phyloP scores from a whole-genome alignment of 441 rosid genomes.

The Pelargonium cotyledonis region DNA sequence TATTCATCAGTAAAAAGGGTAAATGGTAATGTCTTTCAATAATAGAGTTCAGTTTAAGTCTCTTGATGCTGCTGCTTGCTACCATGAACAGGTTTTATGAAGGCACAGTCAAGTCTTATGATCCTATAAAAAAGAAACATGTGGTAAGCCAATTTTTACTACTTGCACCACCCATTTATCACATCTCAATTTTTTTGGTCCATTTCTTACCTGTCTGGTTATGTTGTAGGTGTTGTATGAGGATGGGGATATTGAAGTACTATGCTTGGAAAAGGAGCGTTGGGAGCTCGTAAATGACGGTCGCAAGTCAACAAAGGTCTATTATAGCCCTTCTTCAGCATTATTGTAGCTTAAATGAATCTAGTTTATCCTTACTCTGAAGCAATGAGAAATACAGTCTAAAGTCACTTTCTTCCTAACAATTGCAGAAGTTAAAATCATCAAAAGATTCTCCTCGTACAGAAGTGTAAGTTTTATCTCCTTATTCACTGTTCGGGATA shows the following conservation, averaged over 20 bases:
- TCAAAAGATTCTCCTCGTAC: slow-evolving; percentile 35
- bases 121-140: slow-evolving; percentile 74
- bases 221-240: slow-evolving; percentile 68
- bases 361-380: slow-evolving; percentile 8
- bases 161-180: slow-evolving; percentile 2
- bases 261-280: slow-evolving; percentile 77
- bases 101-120: slow-evolving; percentile 92
- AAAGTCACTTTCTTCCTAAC: slow-evolving; percentile 21
- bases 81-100: slow-evolving; percentile 74
- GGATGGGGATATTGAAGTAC: slow-evolving; percentile 97
- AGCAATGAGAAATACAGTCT: slow-evolving; percentile 11
- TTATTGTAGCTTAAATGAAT: slow-evolving; percentile 9
- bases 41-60: not conserved
- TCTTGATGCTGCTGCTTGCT: slow-evolving; percentile 22
- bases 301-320: slow-evolving; percentile 69
- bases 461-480: slow-evolving; percentile 46
- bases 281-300: slow-evolving; percentile 77
- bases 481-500: slow-evolving; percentile 7
- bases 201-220: slow-evolving; percentile 15
- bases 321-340: slow-evolving; percentile 17
- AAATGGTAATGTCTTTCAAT: not conserved
- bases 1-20: not conserved
- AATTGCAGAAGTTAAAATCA: slow-evolving; percentile 56
- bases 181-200: not conserved
- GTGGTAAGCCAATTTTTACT: slow-evolving; percentile 55